Percentiles rank a stretch among this genome's conserved stretches.
Conservation (phyloP, 2,329 filamentous ascomycete genomes). For the Nigrospora osmanthi region DNA sequence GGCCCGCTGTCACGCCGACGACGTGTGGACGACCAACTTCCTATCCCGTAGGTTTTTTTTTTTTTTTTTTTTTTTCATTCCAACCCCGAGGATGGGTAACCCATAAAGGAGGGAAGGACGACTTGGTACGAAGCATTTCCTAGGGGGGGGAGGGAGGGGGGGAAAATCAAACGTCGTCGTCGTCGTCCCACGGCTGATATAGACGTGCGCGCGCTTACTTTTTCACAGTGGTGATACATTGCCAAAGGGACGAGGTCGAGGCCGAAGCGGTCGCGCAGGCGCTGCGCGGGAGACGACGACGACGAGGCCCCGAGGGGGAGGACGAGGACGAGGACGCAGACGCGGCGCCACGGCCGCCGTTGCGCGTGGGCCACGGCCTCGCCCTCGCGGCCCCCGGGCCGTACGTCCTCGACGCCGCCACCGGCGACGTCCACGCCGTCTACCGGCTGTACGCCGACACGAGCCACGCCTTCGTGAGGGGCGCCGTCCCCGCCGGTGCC, state of each 20-base stretch:
- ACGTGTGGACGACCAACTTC: background rate
- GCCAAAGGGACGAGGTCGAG: too few relatives aligned
- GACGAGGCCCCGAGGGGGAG: background rate
- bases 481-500: background rate
- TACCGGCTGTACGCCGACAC: slow-evolving; percentile 6
- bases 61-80: too few relatives aligned
- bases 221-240: background rate
- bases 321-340: too few relatives aligned
- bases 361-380: too few relatives aligned
- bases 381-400: slow-evolving; percentile 2
- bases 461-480: slow-evolving; percentile 9
- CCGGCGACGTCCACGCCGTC: slow-evolving; percentile 4
- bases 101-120: too few relatives aligned
- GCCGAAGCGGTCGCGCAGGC: background rate
- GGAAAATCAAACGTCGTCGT: too few relatives aligned
- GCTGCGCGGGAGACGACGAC: too few relatives aligned
- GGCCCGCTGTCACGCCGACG: background rate
- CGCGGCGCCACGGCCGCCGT: too few relatives aligned
- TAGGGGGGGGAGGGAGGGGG: too few relatives aligned
- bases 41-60: background rate
- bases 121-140: too few relatives aligned
- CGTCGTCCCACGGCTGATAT: background rate
- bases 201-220: background rate
- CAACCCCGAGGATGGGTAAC: too few relatives aligned
- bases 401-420: slow-evolving; percentile 4